Evolutionary conservation across 176 grass and related monocot genomes (phyloP).

Genomic region (Saccharum spontaneum): DNA sequence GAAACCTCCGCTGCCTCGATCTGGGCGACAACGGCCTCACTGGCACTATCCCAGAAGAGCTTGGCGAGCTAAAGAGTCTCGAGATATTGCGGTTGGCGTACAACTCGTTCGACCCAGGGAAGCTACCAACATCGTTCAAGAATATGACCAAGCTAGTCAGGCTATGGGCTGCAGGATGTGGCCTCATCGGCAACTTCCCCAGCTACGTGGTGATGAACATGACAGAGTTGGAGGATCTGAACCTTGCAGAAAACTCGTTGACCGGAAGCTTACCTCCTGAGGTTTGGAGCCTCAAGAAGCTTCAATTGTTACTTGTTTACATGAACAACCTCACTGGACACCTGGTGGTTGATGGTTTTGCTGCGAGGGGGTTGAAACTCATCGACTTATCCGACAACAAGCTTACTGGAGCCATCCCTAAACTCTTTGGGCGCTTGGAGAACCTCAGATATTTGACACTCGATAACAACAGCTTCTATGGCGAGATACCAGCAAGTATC

Average conservation of each 20-base stretch:
- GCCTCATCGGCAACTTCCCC: slow-evolving; percentile 41
- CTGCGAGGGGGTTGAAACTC: not conserved
- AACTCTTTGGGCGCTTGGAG: not conserved
- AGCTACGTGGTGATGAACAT: slow-evolving; percentile 23
- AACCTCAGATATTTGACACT: no score
- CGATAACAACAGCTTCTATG: no score
- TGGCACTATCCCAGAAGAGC: not conserved
- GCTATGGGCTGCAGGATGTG: not conserved
- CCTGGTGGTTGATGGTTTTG: not conserved
- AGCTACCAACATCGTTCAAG: slow-evolving; percentile 43
- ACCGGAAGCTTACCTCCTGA: not conserved
- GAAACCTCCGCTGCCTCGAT: not conserved
- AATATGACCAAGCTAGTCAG: slow-evolving; percentile 31
- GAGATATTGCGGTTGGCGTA: not conserved
- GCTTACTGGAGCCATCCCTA: not conserved
- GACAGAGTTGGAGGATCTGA: not conserved
- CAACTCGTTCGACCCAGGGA: not conserved
- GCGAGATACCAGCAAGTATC: not conserved
- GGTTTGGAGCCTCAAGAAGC: slow-evolving; percentile 54
- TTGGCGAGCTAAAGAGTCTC: not conserved
- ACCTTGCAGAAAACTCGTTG: not conserved
- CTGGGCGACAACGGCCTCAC: not conserved
- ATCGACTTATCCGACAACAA: not conserved
- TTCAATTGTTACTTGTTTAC: not conserved
- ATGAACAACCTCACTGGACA: not conserved